Evolutionary conservation across 345 rosid species (phyloP).

Genomic region (Populus pruinosa): DNA sequence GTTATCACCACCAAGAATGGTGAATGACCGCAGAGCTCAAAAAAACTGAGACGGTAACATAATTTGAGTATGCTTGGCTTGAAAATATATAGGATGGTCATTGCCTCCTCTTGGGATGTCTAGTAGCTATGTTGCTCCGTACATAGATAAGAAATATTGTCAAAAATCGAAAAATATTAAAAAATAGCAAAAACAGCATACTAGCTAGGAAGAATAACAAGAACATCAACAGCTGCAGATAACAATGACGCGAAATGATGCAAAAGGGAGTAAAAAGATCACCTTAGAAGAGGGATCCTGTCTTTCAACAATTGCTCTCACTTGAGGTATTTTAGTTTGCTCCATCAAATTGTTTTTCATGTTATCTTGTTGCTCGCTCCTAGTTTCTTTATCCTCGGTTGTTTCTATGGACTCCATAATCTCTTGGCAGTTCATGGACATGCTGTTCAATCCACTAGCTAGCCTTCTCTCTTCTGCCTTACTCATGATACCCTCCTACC

Average conservation of each 20-base stretch:
- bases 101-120: too few relatives aligned
- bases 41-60: neutral
- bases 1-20: neutral
- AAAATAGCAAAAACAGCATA: neutral
- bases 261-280: neutral
- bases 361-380: neutral
- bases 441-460: neutral
- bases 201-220: neutral
- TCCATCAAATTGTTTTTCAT: slow-evolving; percentile 13
- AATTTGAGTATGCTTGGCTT: neutral
- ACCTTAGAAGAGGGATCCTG: slow-evolving; percentile 42
- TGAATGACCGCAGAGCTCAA: neutral
- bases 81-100: neutral
- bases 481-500: neutral
- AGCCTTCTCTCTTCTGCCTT: neutral
- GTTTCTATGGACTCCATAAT: neutral
- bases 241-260: neutral
- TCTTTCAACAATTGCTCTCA: slow-evolving; percentile 33
- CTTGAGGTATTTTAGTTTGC: slow-evolving; percentile 16
- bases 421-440: neutral
- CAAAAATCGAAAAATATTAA: too few relatives aligned
- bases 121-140: too few relatives aligned
- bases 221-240: neutral
- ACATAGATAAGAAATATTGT: too few relatives aligned
- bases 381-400: neutral